Evolutionary conservation across 352 stramenopile genomes (phyloP), one percentile per base, ranked within the genome.

Genomic region (Globisporangium spiculum): DNA sequence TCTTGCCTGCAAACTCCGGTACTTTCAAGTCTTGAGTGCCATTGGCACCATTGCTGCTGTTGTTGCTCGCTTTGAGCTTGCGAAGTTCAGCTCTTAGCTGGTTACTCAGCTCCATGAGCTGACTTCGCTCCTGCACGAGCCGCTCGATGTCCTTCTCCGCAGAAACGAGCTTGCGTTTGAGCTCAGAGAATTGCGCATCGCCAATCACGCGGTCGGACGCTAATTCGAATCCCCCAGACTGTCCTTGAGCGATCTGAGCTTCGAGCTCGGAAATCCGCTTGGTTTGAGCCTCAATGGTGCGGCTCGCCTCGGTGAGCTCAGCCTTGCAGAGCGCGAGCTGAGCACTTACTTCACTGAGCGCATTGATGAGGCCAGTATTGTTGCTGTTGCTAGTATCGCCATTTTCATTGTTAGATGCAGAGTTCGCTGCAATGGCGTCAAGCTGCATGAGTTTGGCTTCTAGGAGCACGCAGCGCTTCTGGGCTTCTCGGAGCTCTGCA

Each of bases 21-120:
- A 63, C 22, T 24, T 71, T 22, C 3, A 30, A 7, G 8, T 61
- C 56, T 61, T 36, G 18, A 27, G 4, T 3, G 4, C 55, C 20
- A 9, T 57, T 30, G 2, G 16, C 44, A 36, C 56, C 62, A 57
- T 18, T 24, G 8, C 32, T n/a, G 10, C 6, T 26, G 6, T 53
- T 24, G 16, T 27, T 57, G 1, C 58, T 34, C n/a, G 76, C 73
- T 44, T 78, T 77, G 6, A 79, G 73, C 36, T 79, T 80, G 4
- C 84, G 75, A 24, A 92, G 66, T 56, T 93, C 84, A 16, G 81
- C 74, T 32, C 75, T 84, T 46, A 94, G 73, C 38, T 92, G 83
- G 68, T 93, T 94, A 65, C 86, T 94, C 22, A 91, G 68, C 55
- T 94, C 84, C 86, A 94, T 94, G 9, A 94, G 76, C 56, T 91